Evolutionary conservation across 805 yeast species (phyloP).

Genomic region (Sugiyamaella marilandica): DNA sequence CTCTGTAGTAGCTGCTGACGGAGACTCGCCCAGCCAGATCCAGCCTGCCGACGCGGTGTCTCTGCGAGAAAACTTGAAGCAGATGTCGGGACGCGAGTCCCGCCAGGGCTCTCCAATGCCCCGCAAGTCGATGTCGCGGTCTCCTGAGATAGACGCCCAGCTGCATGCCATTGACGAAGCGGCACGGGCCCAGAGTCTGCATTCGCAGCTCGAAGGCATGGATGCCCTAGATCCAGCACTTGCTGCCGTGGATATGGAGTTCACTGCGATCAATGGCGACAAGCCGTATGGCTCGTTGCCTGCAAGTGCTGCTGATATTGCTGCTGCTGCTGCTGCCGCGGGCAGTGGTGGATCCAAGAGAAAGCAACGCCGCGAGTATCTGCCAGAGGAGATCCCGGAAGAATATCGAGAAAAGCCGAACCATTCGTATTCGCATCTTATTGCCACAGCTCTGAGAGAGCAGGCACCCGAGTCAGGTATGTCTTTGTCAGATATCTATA

Average conservation of each 20-base stretch:
- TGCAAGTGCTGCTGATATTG: not conserved
- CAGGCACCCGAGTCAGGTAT: constrained; percentile 66
- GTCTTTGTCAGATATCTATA: constrained; percentile 79
- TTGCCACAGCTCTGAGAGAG: constrained; percentile 71
- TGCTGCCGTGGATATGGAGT: constrained; percentile 2
- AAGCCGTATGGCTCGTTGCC: constrained; percentile 1
- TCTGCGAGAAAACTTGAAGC: constrained; percentile 7
- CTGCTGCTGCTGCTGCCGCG: not conserved
- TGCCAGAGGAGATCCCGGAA: constrained; percentile 81
- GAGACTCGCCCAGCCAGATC: not conserved
- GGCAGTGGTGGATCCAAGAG: constrained; percentile 36
- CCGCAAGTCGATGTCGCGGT: constrained; percentile 1
- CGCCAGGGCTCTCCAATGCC: constrained; percentile 12
- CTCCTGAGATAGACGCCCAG: constrained; percentile 12
- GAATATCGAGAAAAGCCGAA: constrained; percentile 82
- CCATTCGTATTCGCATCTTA: constrained; percentile 71
- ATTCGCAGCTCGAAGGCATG: not conserved
- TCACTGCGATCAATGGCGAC: not conserved
- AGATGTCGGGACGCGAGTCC: constrained; percentile 1
- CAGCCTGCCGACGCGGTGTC: constrained; percentile 9
- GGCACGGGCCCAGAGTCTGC: not conserved
- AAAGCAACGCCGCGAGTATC: constrained; percentile 52
- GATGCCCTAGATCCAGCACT: not conserved
- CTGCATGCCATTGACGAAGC: constrained; percentile 8
- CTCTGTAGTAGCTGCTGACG: constrained; percentile 35